Evolutionary conservation across 148 eudicot genomes (phyloP).

Genomic region (Hydrangea macrophylla): DNA sequence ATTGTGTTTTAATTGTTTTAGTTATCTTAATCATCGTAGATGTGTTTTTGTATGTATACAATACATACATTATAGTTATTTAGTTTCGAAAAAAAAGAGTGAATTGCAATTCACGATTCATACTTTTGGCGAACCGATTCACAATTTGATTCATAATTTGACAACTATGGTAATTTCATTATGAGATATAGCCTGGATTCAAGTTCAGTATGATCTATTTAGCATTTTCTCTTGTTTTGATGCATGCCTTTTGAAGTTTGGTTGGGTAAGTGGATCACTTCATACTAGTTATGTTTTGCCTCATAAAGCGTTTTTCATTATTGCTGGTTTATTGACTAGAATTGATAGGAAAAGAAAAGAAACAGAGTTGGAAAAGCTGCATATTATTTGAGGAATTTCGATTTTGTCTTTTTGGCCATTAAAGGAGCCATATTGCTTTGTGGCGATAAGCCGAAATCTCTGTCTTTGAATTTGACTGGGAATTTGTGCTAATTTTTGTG

Average conservation of each 20-base stretch:
- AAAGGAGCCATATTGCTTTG: not conserved
- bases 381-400: not conserved
- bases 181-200: not conserved
- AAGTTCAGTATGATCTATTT: not conserved
- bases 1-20: no score
- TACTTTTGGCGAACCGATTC: no score
- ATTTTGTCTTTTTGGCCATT: not conserved
- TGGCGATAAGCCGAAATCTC: not conserved
- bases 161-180: not conserved
- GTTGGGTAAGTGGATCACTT: not conserved
- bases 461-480: not conserved
- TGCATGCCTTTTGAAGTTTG: not conserved
- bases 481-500: not conserved
- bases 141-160: no score
- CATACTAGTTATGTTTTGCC: not conserved
- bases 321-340: not conserved
- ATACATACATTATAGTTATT: no score
- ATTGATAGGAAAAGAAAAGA: not conserved
- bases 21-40: no score
- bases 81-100: no score
- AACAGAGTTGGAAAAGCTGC: not conserved
- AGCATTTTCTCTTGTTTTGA: no score
- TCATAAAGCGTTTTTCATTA: not conserved
- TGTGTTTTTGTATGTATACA: no score
- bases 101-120: no score